Conservation (phyloP, 2,329 filamentous ascomycete species). For the Fusarium dimerum region DNA sequence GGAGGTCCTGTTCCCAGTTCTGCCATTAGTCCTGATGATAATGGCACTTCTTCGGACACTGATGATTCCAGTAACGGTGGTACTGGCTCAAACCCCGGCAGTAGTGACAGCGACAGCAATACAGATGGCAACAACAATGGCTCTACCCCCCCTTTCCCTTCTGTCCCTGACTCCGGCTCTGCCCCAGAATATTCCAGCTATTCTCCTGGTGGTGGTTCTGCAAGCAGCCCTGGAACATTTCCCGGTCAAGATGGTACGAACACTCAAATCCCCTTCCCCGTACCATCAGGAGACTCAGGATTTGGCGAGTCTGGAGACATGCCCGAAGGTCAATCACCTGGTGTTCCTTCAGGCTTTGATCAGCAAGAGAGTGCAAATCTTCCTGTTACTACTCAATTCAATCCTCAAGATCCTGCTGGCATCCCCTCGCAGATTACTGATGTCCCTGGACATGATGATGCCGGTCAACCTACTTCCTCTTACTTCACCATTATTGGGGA, state of each 20-base stretch:
- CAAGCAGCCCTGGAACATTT: no score
- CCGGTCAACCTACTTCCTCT: slow-evolving; percentile 11
- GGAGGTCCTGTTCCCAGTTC: slow-evolving; percentile 3
- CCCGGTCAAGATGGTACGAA: no score
- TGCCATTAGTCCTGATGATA: background rate
- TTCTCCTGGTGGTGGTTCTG: slow-evolving; percentile 9
- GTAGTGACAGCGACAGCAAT: slow-evolving; percentile 4
- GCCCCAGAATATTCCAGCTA: slow-evolving; percentile 23
- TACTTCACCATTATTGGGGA: slow-evolving; percentile 24
- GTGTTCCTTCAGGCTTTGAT: slow-evolving; percentile 11
- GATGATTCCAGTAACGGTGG: background rate
- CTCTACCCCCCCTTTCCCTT: slow-evolving; percentile 6
- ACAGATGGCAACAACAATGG: slow-evolving; percentile 2
- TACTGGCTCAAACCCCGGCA: slow-evolving; percentile 7
- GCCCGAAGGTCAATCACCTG: slow-evolving; percentile 9
- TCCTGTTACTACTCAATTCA: slow-evolving; percentile 18
- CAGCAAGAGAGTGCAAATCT: slow-evolving; percentile 21
- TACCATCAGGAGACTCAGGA: slow-evolving; percentile 14
- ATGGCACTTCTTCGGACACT: background rate
- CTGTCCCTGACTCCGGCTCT: slow-evolving; percentile 17
- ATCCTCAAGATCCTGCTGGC: slow-evolving; percentile 15
- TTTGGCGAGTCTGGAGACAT: slow-evolving; percentile 11
- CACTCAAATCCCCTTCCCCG: slow-evolving; percentile 12
- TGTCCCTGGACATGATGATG: slow-evolving; percentile 7
- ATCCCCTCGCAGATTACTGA: slow-evolving; percentile 16